Evolutionary conservation across 148 eudicot genomes (phyloP).

Genomic region (Arctostaphylos glauca): DNA sequence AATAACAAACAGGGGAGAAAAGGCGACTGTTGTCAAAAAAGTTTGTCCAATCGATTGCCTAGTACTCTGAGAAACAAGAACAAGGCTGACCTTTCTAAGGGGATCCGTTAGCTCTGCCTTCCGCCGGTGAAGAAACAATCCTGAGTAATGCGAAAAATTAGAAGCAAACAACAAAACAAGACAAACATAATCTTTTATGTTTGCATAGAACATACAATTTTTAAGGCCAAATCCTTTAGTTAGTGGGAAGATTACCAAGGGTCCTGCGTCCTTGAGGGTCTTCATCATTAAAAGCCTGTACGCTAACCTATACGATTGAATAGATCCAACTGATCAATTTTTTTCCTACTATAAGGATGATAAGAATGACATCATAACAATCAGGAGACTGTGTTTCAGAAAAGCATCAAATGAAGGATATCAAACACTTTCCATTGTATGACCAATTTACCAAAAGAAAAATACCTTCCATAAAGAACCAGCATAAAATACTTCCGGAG

Average conservation of each 20-base stretch:
- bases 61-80: conserved; percentile 1
- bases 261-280: conserved; percentile 99
- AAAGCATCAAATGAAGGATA: not conserved
- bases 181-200: not conserved
- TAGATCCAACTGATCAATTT: conserved; percentile 15
- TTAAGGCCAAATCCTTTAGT: not conserved
- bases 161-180: conserved; percentile 6
- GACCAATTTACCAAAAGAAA: too few relatives aligned
- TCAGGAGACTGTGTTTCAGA: not conserved
- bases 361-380: not conserved
- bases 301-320: conserved; percentile 65
- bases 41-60: not conserved
- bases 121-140: conserved; percentile 94
- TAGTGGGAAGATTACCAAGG: conserved; percentile 56
- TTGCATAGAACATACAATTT: not conserved
- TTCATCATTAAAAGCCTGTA: conserved; percentile 97
- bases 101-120: conserved; percentile 85
- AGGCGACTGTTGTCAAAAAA: not conserved
- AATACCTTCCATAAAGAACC: conserved; percentile 98
- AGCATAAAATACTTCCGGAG: conserved; percentile 95
- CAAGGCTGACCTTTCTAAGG: conserved; percentile 66
- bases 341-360: not conserved
- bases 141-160: conserved; percentile 36
- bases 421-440: conserved; percentile 68
- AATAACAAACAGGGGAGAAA: not conserved